Evolutionary conservation across 179 eudicot genomes (phyloP).

Genomic region (Dionaea muscipula): DNA sequence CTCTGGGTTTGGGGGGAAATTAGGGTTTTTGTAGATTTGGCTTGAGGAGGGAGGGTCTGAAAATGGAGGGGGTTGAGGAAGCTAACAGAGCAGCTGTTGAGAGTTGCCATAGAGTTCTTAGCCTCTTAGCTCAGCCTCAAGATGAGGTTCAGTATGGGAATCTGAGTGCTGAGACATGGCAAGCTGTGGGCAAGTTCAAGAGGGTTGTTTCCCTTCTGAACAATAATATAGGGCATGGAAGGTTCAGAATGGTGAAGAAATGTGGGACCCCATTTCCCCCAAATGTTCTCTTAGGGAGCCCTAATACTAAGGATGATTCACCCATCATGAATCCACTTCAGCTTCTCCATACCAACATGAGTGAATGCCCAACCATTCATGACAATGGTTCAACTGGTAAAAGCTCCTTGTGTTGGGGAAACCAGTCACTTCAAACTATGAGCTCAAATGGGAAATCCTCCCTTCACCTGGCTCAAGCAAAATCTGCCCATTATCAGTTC

Average conservation of each 20-base stretch:
- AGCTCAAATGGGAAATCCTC: slow-evolving; percentile 25
- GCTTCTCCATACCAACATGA: slow-evolving; percentile 21
- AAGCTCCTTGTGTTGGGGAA: slow-evolving; percentile 31
- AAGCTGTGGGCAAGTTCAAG: slow-evolving; percentile 47
- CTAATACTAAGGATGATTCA: slow-evolving; percentile 9
- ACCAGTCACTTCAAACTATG: slow-evolving; percentile 23
- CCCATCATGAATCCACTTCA: slow-evolving; percentile 25
- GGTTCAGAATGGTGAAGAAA: slow-evolving; percentile 42
- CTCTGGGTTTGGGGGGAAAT: not conserved
- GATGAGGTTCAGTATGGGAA: slow-evolving; percentile 25
- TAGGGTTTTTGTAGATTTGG: slow-evolving; percentile 8
- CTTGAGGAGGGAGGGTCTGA: slow-evolving; percentile 4
- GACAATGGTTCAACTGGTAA: slow-evolving; percentile 33
- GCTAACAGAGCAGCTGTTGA: slow-evolving; percentile 53
- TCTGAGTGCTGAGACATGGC: slow-evolving; percentile 35
- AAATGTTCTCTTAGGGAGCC: slow-evolving; percentile 29
- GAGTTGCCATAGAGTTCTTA: slow-evolving; percentile 49
- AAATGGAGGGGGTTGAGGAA: slow-evolving; percentile 58
- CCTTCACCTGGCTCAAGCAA: slow-evolving; percentile 24
- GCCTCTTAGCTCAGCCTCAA: slow-evolving; percentile 29
- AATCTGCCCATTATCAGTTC: slow-evolving; percentile 20
- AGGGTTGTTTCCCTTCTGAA: slow-evolving; percentile 47
- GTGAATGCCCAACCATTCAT: slow-evolving; percentile 14
- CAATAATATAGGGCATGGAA: slow-evolving; percentile 39
- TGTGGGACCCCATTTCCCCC: slow-evolving; percentile 27